Evolutionary conservation across 306 rosid species (phyloP).

Genomic region (Quercus ilex): DNA sequence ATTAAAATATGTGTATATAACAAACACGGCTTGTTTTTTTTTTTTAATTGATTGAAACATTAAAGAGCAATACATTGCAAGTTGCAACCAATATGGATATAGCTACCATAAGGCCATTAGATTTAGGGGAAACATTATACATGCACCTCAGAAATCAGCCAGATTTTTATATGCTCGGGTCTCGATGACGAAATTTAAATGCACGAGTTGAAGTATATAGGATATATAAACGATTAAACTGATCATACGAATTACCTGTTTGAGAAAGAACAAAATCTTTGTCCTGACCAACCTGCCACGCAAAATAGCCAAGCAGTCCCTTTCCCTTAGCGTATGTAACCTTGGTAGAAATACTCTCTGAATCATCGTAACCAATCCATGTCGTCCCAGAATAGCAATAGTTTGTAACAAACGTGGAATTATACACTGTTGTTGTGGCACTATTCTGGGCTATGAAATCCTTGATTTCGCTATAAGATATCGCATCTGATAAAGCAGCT

Average conservation of each 20-base stretch:
- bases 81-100: no score
- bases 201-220: neutral
- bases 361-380: constrained; percentile 49
- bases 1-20: no score
- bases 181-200: no score
- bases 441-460: constrained; percentile 9
- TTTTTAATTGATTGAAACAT: no score
- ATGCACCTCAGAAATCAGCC: no score
- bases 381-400: constrained; percentile 34
- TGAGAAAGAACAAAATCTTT: constrained; percentile 12
- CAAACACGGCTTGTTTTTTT: no score
- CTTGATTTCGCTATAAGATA: constrained; percentile 17
- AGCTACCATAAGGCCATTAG: no score
- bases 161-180: no score
- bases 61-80: no score
- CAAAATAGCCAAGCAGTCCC: constrained; percentile 41
- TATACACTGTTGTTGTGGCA: neutral
- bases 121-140: no score
- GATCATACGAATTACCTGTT: neutral
- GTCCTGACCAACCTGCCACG: constrained; percentile 34
- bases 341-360: constrained; percentile 23
- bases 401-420: constrained; percentile 21
- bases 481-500: constrained; percentile 5
- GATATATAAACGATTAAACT: neutral
- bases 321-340: constrained; percentile 34